Evolutionary conservation across 129 eudicot genomes (phyloP).

Genomic region (Flaveria robusta): DNA sequence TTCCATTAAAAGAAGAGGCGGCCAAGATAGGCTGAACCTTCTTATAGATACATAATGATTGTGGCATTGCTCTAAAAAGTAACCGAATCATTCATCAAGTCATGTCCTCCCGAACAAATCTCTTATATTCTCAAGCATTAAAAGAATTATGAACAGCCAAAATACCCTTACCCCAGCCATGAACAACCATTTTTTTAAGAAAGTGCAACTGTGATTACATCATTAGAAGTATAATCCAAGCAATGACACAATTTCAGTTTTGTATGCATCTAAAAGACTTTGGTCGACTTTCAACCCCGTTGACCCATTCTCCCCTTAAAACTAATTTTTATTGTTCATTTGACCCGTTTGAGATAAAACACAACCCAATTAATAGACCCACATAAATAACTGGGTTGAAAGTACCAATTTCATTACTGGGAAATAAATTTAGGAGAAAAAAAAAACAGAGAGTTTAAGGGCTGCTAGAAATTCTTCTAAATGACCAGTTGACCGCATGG

Average conservation of each 20-base stretch:
- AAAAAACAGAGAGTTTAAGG: background rate
- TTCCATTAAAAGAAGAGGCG: too few species aligned
- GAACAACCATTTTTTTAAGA: too few species aligned
- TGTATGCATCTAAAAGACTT: background rate
- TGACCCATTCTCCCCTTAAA: background rate
- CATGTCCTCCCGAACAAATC: too few species aligned
- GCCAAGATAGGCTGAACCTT: too few species aligned
- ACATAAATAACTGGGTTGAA: background rate
- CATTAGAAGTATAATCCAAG: background rate
- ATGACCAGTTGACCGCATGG: conserved; percentile 49
- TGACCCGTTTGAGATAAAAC: background rate
- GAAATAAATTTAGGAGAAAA: conserved; percentile 7
- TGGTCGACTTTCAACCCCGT: background rate
- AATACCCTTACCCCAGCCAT: too few species aligned
- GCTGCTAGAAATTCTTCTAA: conserved; percentile 61
- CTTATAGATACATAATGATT: too few species aligned
- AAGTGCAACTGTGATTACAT: background rate
- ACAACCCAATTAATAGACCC: background rate
- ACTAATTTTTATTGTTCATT: background rate
- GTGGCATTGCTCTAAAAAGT: too few species aligned
- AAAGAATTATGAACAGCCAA: too few species aligned
- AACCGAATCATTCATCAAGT: too few species aligned
- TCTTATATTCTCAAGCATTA: too few species aligned
- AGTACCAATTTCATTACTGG: conserved; percentile 6
- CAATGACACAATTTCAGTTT: too few species aligned